phyloP scores from a whole-genome alignment of 371 early-diverging fungal genomes.

The Lichtheimia ramosa region DNA sequence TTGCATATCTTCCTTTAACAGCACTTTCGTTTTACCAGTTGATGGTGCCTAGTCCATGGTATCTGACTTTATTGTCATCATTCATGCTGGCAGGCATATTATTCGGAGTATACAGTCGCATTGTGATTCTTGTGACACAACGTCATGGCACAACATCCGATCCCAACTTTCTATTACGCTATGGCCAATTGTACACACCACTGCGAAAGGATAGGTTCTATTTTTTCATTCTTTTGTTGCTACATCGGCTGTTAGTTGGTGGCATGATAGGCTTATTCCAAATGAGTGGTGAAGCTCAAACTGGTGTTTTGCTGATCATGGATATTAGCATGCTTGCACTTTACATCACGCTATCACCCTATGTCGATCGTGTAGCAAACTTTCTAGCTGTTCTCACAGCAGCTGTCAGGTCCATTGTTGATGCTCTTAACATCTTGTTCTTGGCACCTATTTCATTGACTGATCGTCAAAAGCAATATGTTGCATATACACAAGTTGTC shows the following conservation, averaged over 20 bases:
- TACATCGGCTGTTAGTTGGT: slow-evolving; percentile 11
- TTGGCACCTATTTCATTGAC: neutral
- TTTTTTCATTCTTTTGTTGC: slow-evolving; percentile 4
- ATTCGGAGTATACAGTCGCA: neutral
- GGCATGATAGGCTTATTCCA: slow-evolving; percentile 17
- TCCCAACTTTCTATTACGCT: neutral
- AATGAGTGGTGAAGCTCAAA: slow-evolving; percentile 14
- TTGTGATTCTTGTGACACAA: neutral
- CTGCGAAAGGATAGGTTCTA: neutral
- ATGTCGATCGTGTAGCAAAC: neutral
- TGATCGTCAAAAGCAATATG: neutral
- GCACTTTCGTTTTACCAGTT: neutral
- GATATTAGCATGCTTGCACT: neutral
- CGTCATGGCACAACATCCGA: neutral
- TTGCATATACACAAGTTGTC: neutral
- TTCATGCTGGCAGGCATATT: neutral
- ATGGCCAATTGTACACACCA: neutral
- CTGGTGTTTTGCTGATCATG: slow-evolving; percentile 6
- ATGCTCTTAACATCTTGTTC: neutral
- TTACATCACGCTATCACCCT: neutral
- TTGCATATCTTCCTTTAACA: neutral
- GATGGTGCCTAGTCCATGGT: neutral
- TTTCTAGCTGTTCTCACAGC: neutral
- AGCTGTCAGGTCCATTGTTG: neutral
- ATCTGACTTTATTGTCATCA: neutral